Evolutionary conservation across 2,329 filamentous ascomycete genomes (phyloP).

Genomic region (Pyrenochaeta sp.): DNA sequence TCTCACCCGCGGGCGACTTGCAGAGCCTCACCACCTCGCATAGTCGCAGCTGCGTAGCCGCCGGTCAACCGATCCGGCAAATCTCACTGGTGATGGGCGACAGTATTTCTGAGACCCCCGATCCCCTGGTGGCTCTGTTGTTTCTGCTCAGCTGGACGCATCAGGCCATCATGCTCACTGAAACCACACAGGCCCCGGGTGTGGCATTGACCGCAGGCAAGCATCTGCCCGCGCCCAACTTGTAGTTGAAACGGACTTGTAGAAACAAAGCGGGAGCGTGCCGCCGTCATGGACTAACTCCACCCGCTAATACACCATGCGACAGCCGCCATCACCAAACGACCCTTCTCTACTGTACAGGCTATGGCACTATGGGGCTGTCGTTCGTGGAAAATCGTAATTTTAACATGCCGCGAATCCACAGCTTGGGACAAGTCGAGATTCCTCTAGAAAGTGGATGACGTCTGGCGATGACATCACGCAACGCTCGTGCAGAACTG

Average conservation of each 20-base stretch:
- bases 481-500: slow-evolving; percentile 6
- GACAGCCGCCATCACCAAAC: neutral
- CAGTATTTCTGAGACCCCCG: slow-evolving; percentile 6
- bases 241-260: neutral
- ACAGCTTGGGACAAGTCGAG: neutral
- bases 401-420: neutral
- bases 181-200: slow-evolving; percentile 9
- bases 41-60: slow-evolving; percentile 14
- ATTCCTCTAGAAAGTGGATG: neutral
- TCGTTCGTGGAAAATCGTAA: neutral
- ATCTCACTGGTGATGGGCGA: slow-evolving; percentile 2
- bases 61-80: slow-evolving; percentile 5
- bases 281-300: neutral
- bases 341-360: too few species aligned
- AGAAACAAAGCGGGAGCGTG: neutral
- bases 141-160: slow-evolving; percentile 11
- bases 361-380: neutral
- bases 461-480: slow-evolving; percentile 11
- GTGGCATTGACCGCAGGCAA: slow-evolving; percentile 9
- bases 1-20: slow-evolving; percentile 13
- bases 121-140: slow-evolving; percentile 10
- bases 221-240: neutral
- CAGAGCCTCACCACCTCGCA: slow-evolving; percentile 9
- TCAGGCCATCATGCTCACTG: slow-evolving; percentile 2
- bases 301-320: neutral